Evolutionary conservation across 2,329 filamentous ascomycete genomes (phyloP).

Genomic region (Pezicula radicicola): DNA sequence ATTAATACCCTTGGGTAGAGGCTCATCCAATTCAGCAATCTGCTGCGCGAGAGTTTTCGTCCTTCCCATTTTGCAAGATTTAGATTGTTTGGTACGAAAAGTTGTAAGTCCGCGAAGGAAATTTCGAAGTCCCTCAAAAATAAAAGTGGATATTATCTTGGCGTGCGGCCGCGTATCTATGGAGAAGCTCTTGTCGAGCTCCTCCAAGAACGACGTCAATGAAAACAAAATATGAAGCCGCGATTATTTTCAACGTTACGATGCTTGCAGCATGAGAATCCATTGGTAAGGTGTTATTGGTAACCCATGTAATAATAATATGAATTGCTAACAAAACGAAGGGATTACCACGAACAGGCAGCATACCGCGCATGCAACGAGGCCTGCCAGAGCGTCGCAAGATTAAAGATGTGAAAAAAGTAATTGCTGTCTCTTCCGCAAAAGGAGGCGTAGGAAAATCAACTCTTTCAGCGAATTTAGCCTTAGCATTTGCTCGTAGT

Average conservation of each 20-base stretch:
- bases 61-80: constrained; percentile 42
- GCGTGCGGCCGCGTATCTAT: constrained; percentile 14
- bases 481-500: constrained; percentile 78
- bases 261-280: constrained; percentile 75
- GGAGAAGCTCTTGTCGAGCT: constrained; percentile 10
- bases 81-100: constrained; percentile 10
- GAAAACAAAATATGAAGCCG: constrained; percentile 26
- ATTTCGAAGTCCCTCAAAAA: constrained; percentile 19
- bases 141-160: constrained; percentile 9
- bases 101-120: constrained; percentile 12
- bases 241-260: constrained; percentile 53
- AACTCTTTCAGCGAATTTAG: constrained; percentile 72
- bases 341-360: constrained; percentile 80
- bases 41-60: constrained; percentile 50
- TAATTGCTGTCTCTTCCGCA: constrained; percentile 95
- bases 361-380: constrained; percentile 72
- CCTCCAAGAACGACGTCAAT: not conserved
- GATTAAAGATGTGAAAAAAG: constrained; percentile 81
- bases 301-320: not conserved
- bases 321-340: constrained; percentile 32
- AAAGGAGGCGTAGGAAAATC: constrained; percentile 99
- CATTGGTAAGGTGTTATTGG: constrained; percentile 56
- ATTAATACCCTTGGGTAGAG: constrained; percentile 52
- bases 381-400: constrained; percentile 77
- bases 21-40: constrained; percentile 59